Evolutionary conservation across 78 protist species (phyloP), one percentile per base, ranked within the genome.

Genomic region (Dictyostelium brefeldianum): DNA sequence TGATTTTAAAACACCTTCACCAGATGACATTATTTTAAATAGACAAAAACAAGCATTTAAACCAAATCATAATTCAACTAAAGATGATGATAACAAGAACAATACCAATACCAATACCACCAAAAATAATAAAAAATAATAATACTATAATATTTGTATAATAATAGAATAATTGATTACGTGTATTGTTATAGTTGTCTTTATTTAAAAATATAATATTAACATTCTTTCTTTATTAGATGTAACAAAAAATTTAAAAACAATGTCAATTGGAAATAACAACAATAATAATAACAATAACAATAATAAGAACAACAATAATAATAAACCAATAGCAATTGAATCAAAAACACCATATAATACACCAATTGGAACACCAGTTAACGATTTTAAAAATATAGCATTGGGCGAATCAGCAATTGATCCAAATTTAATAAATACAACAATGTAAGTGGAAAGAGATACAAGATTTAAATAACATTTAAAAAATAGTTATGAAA

Each of bases 31-130:
- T 17, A 64, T 87, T 31, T 78, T 87, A 47, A 18, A 77, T 20
- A 56, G 25, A 77, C 93, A 87, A 65, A 87, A 77, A 77, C 84
- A 62, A 65, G 93, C 93, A n/a, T 87, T 87, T 69, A 77, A 77
- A 77, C 93, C 83, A 57, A 87, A 67, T 46, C 74, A 83, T 77
- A 46, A 77, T 77, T 77, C 79, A 73, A 47, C 50, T 6, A 67
- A 67, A 4, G 48, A 67, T 67, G 36, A 31, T 4, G 75, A 67
- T 67, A 67, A 67, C 25, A 31, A 67, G 27, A 67, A 31, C 36
- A 18, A 57, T 5, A 57, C 8, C 10, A 57, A 57, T 20, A 57
- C 1, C 1, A 57, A 57, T 18, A 57, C 17, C 18, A 65, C 15
- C 29, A 67, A 67, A 67, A 17, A 29, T 18, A 67, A 67, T 67